phyloP scores from a whole-genome alignment of 768 basidiomycete genomes.

The Lactarius hatsudake region DNA sequence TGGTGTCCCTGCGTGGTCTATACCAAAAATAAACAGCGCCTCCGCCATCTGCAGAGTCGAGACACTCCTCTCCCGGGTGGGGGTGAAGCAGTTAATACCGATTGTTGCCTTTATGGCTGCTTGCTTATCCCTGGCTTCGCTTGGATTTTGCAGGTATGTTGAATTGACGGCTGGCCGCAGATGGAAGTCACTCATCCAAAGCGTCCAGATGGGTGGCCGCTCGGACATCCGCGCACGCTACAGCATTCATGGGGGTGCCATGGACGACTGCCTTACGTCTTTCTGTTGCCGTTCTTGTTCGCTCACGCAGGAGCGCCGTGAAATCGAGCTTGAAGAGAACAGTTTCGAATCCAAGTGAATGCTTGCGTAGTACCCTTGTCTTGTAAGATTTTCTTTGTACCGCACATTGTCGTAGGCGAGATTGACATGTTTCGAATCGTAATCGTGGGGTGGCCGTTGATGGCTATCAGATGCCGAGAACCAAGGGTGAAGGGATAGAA shows the following conservation, averaged over 20 bases:
- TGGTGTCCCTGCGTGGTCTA: slow-evolving; percentile 45
- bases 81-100: slow-evolving; percentile 36
- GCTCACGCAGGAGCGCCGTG: slow-evolving; percentile 47
- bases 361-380: not conserved
- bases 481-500: too few species aligned
- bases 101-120: slow-evolving; percentile 40
- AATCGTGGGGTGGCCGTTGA: not conserved
- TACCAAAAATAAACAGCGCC: slow-evolving; percentile 40
- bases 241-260: slow-evolving; percentile 42
- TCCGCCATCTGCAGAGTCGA: slow-evolving; percentile 37
- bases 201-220: slow-evolving; percentile 35
- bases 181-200: not conserved
- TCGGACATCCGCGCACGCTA: slow-evolving; percentile 43
- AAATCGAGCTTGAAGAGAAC: slow-evolving; percentile 48
- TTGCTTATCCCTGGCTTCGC: slow-evolving; percentile 34
- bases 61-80: slow-evolving; percentile 36
- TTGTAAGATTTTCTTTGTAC: not conserved
- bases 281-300: slow-evolving; percentile 47
- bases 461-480: too few species aligned
- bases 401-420: too few species aligned
- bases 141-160: slow-evolving; percentile 40
- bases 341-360: slow-evolving; percentile 27
- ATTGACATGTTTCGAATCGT: not conserved
- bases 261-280: slow-evolving; percentile 41
- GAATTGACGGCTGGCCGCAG: not conserved